A percentile compares a stretch with the other conserved stretches of the same genome.
Conservation (phyloP, 176 grass and related monocot genomes). For the Oryza rufipogon region DNA sequence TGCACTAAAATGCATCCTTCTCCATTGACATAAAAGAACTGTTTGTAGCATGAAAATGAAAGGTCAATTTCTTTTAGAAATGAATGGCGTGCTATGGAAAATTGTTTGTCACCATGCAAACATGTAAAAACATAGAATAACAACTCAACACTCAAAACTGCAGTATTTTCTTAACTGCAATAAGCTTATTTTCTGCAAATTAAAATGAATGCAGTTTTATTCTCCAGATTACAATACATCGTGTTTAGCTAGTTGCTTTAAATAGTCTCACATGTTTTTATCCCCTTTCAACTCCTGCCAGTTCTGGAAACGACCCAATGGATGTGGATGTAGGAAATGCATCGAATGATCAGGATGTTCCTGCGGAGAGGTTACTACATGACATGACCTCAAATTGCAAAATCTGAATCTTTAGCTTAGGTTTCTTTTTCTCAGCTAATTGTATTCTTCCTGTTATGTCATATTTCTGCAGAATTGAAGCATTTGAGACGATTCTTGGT, state of each 20-base stretch:
- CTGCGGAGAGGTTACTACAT: conserved; percentile 62
- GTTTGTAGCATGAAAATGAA: too few species aligned
- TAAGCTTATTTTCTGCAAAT: too few species aligned
- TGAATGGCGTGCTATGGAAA: too few species aligned
- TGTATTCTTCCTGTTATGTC: conserved; percentile 25
- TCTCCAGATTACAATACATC: not conserved
- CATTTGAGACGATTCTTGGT: conserved; percentile 71
- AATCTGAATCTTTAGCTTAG: not conserved
- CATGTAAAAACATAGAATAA: too few species aligned
- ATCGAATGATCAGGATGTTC: conserved; percentile 57
- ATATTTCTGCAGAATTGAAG: conserved; percentile 62
- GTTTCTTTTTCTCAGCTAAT: conserved; percentile 28
- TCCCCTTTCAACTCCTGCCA: conserved; percentile 36
- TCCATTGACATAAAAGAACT: too few species aligned
- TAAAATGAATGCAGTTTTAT: too few species aligned
- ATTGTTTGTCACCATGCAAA: too few species aligned
- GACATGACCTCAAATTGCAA: conserved; percentile 20
- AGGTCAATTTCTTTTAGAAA: too few species aligned
- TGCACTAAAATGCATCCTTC: too few species aligned
- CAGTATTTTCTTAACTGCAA: too few species aligned
- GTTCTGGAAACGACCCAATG: conserved; percentile 63
- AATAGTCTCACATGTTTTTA: not conserved
- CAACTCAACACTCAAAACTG: too few species aligned
- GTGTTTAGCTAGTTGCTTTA: not conserved
- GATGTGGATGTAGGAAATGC: conserved; percentile 74